Base-by-base conservation (phyloP, 441 rosid genomes). In the Jatropha podagrica region DNA sequence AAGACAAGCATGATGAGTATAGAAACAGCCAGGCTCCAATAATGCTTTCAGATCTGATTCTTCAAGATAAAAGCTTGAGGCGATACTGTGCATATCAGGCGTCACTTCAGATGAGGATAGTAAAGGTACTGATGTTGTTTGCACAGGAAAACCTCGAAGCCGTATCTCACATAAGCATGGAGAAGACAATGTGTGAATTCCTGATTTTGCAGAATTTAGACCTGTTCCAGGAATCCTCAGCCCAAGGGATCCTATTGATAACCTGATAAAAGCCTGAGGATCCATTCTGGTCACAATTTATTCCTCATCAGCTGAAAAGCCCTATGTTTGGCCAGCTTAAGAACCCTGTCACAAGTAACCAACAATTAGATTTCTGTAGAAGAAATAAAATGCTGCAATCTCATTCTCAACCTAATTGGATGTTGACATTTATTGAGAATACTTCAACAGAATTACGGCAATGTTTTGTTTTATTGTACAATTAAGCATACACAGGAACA, bases 191-290 rank as follows among this genome's bases (percentile, higher is more conserved):
- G 86, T 83, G 46, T 75, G 88, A 69, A 86, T 82, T 83, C 86
- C 91, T 64, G 85, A 78, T 56, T 80, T 82, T 60, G 82, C 74
- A 23, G 92, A 76, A 80, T 72, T 84, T 62, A 84, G 73, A 56
- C 83, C 75, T 59, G 88, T 40, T 76, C 85, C 86, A 37, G 92
- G 89, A 83, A 86, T 78, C 86, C 97, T 87, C 68, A 95, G 84
- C 79, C 97, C 95, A 58, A 95, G 89, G 77, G 97, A 90, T 82
- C 93, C 90, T 27, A 92, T 78, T n/a, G 98, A 95, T 77, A 95
- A 81, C 85, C 97, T 92, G 81, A 88, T 91, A 81, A 95, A 95
- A 81, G 95, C 96, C 84, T 92, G 97, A 44, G 98, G 98, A 85
- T 95, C 98, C 98, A 95, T 92, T 72, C 52, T 67, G 74, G 87